Base-by-base conservation (phyloP, 1,284 basidiomycete species). In the Pyrrhoderma lamaoense region DNA sequence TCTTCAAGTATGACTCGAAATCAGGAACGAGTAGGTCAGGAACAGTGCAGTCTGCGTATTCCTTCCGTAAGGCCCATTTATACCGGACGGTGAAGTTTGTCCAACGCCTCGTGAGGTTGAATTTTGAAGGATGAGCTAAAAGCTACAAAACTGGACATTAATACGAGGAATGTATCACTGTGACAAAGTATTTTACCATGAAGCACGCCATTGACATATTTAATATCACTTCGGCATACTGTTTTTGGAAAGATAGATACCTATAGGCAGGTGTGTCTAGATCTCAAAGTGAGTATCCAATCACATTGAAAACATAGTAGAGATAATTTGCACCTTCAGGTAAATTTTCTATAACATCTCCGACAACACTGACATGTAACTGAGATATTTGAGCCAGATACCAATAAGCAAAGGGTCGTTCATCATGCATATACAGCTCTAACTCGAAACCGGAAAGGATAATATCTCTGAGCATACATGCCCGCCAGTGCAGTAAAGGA, bases 361-460 rank as follows among this genome's bases (percentile, higher is more conserved):
- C 77, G 52, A 87, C 62, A 53, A 72, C 74, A 3, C 5, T 40
- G n/a, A 31, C 14, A 16, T 40, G 38, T 40, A 16, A 5, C 14
- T 40, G 38, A 8, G n/a, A 16, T 22, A 40, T 22, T 22, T 40
- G 16, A 1, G 72, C 60, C 5, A 72, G 66, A 59, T 88, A 85
- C 82, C 86, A 89, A 66, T 89, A 89, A 3, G 85, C 80, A 56
- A 85, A 77, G 0, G 82, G 70, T 39, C 71, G 74, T 60, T 92
- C 89, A 38, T 82, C 75, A 0, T 70, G 63, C 7, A 76, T 70
- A 59, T 91, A 89, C 7, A 93, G 65, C 42, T 86, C 82, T 22
- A 90, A 68, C 61, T 90, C 86, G 57, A 89, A 85, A 1, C 87
- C 89, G 0, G 84, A 80, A 45, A 85, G 68, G 8, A 89, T 66